Conservation (phyloP, 305 asterid genomes). For the Plantago coronopus region DNA sequence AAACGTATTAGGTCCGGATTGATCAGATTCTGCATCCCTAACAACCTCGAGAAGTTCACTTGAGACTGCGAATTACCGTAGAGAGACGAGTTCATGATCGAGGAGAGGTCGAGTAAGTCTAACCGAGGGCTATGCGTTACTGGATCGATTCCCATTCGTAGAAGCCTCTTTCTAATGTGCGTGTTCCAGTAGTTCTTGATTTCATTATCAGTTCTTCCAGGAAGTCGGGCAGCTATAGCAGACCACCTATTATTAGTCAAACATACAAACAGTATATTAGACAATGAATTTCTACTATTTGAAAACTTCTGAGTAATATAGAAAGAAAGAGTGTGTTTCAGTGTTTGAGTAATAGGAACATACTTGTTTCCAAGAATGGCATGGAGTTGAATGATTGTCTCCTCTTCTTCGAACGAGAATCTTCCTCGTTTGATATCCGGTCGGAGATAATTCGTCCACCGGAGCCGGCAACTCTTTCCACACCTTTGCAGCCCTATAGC, state of each 20-base stretch:
- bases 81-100: conserved; percentile 48
- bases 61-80: conserved; percentile 35
- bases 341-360: not conserved
- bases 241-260: conserved; percentile 61
- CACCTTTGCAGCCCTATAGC: conserved; percentile 71
- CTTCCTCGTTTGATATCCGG: conserved; percentile 84
- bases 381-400: conserved; percentile 81
- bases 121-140: conserved; percentile 79
- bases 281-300: not conserved
- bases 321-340: too few species aligned
- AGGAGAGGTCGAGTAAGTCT: conserved; percentile 72
- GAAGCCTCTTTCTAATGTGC: conserved; percentile 68
- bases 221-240: conserved; percentile 73
- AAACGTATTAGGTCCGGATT: conserved; percentile 54
- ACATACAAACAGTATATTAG: not conserved
- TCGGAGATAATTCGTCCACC: conserved; percentile 91
- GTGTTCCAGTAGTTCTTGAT: conserved; percentile 92
- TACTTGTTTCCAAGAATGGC: conserved; percentile 85
- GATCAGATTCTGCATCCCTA: conserved; percentile 43
- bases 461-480: conserved; percentile 86
- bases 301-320: not conserved
- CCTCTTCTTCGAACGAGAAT: conserved; percentile 83
- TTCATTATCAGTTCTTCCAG: conserved; percentile 86
- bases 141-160: conserved; percentile 91
- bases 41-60: conserved; percentile 49